Conservation (phyloP, 305 asterid genomes). For the Solanum hybrid region DNA sequence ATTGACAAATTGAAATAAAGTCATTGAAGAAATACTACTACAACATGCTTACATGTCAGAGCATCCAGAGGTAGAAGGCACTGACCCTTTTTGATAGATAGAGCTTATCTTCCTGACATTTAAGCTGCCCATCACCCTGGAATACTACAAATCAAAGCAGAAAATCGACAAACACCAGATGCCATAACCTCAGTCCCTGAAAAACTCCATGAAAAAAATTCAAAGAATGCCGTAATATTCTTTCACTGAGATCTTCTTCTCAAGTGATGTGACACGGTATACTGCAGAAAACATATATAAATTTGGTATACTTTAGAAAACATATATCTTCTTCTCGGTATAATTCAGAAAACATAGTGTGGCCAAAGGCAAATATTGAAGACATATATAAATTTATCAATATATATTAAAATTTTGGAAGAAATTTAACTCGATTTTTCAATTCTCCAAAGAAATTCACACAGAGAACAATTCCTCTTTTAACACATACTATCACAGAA, state of each 20-base stretch:
- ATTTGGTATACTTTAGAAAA: slow-evolving; percentile 20
- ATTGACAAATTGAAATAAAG: slow-evolving; percentile 43
- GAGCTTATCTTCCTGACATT: slow-evolving; percentile 10
- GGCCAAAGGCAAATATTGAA: too few species aligned
- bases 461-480: neutral
- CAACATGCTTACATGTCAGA: slow-evolving; percentile 44
- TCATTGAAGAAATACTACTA: slow-evolving; percentile 21
- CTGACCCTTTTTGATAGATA: slow-evolving; percentile 12
- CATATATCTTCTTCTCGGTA: slow-evolving; percentile 55
- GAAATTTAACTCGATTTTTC: too few species aligned
- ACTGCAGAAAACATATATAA: slow-evolving; percentile 43
- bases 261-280: slow-evolving; percentile 43
- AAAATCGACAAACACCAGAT: neutral
- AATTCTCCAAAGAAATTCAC: neutral
- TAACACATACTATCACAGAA: neutral
- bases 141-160: neutral
- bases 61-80: slow-evolving; percentile 30
- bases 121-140: neutral
- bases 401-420: too few species aligned
- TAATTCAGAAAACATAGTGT: slow-evolving; percentile 18
- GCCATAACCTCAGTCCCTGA: slow-evolving; percentile 23
- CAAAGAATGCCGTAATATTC: slow-evolving; percentile 44
- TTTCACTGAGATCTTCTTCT: slow-evolving; percentile 50
- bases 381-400: too few species aligned
- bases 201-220: slow-evolving; percentile 25